These are phyloP conservation scores for Glonium stellatum DNA, from an alignment of 495 filamentous ascomycete genomes.

Conservation along the genomic window DNA sequence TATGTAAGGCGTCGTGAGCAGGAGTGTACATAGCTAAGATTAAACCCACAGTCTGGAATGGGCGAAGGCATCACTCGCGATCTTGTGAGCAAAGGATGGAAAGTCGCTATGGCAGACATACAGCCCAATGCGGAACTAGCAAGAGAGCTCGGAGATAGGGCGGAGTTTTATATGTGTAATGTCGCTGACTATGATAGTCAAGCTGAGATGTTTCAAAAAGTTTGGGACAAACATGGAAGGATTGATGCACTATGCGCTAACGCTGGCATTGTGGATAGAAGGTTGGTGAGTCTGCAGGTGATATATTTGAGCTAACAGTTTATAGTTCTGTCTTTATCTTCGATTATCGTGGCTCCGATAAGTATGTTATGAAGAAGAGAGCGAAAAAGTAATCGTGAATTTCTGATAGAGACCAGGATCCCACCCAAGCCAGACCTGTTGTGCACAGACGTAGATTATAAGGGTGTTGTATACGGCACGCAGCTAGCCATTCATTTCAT, in stretches of 20 bases:
- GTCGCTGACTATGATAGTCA: constrained; percentile 38
- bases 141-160: constrained; percentile 32
- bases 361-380: constrained; percentile 2
- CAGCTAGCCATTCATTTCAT: constrained; percentile 41
- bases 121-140: constrained; percentile 21
- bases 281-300: too few relatives aligned
- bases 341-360: constrained; percentile 25
- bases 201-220: constrained; percentile 31
- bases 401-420: constrained; percentile 24
- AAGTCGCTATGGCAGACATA: constrained; percentile 35
- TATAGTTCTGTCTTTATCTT: too few relatives aligned
- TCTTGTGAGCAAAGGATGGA: constrained; percentile 28
- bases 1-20: constrained; percentile 10
- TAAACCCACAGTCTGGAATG: constrained; percentile 27
- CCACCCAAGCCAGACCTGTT: constrained; percentile 34
- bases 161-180: constrained; percentile 33
- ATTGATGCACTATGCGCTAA: constrained; percentile 41
- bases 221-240: constrained; percentile 34
- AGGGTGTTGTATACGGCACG: constrained; percentile 39
- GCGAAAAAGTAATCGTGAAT: neutral
- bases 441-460: constrained; percentile 40
- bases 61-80: constrained; percentile 28
- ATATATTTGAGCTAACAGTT: too few relatives aligned
- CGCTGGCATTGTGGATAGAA: constrained; percentile 40
- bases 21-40: neutral